These are phyloP conservation scores for Candolleomyces efflorescens DNA, from an alignment of 768 basidiomycete species.

Conservation along the genomic window DNA sequence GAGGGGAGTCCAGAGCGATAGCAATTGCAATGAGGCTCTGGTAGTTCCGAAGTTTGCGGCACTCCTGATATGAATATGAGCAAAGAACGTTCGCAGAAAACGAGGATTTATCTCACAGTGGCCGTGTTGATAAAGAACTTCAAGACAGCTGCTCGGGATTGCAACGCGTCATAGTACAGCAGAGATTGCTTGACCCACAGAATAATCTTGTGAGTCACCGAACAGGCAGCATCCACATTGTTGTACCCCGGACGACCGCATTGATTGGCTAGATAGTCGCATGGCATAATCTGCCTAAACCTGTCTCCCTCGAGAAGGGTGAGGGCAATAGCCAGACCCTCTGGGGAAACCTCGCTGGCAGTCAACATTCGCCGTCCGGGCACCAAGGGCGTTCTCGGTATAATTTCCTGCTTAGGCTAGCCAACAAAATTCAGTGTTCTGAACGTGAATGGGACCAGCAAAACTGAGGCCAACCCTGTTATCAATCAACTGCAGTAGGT, in stretches of 20 bases:
- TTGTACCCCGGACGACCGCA: slow-evolving; percentile 20
- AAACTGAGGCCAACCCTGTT: slow-evolving; percentile 18
- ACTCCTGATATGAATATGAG: slow-evolving; percentile 29
- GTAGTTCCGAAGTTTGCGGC: slow-evolving; percentile 39
- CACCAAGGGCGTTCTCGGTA: slow-evolving; percentile 10
- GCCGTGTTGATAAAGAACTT: slow-evolving; percentile 43
- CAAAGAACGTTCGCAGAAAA: background rate
- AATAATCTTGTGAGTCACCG: slow-evolving; percentile 35
- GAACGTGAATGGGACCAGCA: background rate
- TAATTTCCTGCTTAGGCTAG: slow-evolving; percentile 2
- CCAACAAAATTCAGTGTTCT: background rate
- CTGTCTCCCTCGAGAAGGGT: slow-evolving; percentile 40
- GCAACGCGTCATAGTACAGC: slow-evolving; percentile 32
- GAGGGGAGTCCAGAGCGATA: slow-evolving; percentile 35
- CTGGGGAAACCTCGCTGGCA: slow-evolving; percentile 30
- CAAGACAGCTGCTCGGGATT: slow-evolving; percentile 32
- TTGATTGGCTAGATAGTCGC: slow-evolving; percentile 40
- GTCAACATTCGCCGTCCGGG: slow-evolving; percentile 23
- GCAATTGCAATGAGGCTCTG: slow-evolving; percentile 39
- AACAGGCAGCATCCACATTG: slow-evolving; percentile 28
- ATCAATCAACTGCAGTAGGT: slow-evolving; percentile 26
- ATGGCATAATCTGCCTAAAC: slow-evolving; percentile 32
- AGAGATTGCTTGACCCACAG: slow-evolving; percentile 38
- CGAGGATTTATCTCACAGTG: slow-evolving; percentile 13
- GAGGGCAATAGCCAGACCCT: slow-evolving; percentile 39